Evolutionary conservation across 805 yeast genomes (phyloP).

Genomic region (Candida awuae): DNA sequence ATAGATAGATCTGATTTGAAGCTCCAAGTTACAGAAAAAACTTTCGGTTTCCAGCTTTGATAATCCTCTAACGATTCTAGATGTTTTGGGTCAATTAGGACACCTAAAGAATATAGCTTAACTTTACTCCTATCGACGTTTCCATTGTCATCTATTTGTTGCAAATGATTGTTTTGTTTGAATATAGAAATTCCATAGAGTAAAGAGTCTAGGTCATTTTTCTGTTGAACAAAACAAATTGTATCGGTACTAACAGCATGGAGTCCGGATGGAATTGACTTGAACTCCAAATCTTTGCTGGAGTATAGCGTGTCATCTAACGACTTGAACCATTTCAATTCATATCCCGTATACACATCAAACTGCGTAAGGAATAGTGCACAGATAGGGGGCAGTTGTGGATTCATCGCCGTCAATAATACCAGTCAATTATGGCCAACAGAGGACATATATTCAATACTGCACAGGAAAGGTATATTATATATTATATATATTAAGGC

Average conservation of each 20-base stretch:
- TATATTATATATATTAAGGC: no score
- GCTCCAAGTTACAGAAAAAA: conserved; percentile 37
- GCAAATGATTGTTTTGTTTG: conserved; percentile 31
- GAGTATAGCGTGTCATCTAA: conserved; percentile 21
- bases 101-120: conserved; percentile 58
- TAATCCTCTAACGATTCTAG: conserved; percentile 8
- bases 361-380: conserved; percentile 45
- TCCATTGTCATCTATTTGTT: conserved; percentile 13
- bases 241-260: conserved; percentile 47
- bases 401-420: neutral
- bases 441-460: no score
- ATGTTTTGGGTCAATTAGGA: conserved; percentile 40
- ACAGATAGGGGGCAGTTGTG: conserved; percentile 26
- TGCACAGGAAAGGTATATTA: no score
- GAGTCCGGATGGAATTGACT: conserved; percentile 62
- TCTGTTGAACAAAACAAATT: conserved; percentile 39
- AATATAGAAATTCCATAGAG: conserved; percentile 46
- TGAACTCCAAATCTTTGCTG: conserved; percentile 47
- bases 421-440: no score
- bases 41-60: conserved; percentile 34
- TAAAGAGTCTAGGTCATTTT: conserved; percentile 17
- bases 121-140: conserved; percentile 35
- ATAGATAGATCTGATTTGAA: conserved; percentile 30
- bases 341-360: conserved; percentile 45
- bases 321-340: conserved; percentile 36